Conservation (phyloP, 768 basidiomycete genomes). For the Pulveroboletus frians region DNA sequence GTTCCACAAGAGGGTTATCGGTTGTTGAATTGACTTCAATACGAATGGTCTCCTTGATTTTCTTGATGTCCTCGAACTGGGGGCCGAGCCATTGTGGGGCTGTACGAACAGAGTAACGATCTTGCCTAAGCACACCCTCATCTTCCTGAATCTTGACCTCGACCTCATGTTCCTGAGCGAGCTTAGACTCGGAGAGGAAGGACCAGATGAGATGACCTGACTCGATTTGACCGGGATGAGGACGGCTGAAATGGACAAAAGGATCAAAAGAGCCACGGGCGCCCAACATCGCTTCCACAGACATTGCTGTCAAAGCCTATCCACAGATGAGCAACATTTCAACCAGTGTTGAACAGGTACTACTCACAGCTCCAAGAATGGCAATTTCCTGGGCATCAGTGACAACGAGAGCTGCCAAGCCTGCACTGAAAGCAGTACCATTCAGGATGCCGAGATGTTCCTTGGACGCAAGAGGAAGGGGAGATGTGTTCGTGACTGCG, state of each 20-base stretch:
- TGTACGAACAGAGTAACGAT: conserved; percentile 63
- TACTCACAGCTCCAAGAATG: conserved; percentile 43
- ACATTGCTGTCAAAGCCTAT: conserved; percentile 77
- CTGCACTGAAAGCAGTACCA: conserved; percentile 81
- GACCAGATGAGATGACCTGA: conserved; percentile 63
- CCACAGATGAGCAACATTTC: neutral
- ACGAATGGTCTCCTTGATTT: conserved; percentile 57
- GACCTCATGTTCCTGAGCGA: conserved; percentile 65
- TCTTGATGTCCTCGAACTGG: conserved; percentile 73
- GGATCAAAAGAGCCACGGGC: conserved; percentile 67
- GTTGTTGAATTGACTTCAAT: conserved; percentile 85
- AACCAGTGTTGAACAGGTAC: neutral
- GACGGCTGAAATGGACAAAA: conserved; percentile 72
- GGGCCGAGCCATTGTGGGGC: conserved; percentile 84
- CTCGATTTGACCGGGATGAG: conserved; percentile 84
- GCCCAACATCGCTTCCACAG: conserved; percentile 76
- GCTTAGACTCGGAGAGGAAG: conserved; percentile 61
- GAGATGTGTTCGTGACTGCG: conserved; percentile 52
- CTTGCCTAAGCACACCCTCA: conserved; percentile 69
- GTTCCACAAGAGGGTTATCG: conserved; percentile 83
- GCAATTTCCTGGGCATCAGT: conserved; percentile 66
- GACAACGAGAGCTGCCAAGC: conserved; percentile 69
- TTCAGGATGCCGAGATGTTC: conserved; percentile 80
- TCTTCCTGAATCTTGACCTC: conserved; percentile 73
- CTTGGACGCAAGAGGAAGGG: conserved; percentile 65